Conservation (phyloP, 768 basidiomycete species). For the Boletus sp. region DNA sequence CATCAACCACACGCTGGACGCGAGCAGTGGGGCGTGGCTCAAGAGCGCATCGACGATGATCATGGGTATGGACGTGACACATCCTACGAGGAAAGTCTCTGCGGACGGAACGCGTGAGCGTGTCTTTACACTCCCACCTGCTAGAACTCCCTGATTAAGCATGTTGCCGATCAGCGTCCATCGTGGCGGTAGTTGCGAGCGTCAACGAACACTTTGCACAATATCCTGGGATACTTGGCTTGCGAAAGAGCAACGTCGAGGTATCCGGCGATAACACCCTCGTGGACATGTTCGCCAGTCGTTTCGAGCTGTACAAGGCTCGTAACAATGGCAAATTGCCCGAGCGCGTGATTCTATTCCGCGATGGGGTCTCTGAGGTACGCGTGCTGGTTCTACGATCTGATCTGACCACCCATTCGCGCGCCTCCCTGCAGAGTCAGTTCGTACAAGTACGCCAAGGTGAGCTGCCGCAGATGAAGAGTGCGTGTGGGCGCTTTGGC, state of each 20-base stretch:
- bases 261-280: conserved; percentile 42
- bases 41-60: conserved; percentile 47
- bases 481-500: conserved; percentile 41
- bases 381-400: conserved; percentile 3
- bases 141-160: not conserved
- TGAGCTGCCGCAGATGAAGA: conserved; percentile 41
- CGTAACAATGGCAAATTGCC: conserved; percentile 39
- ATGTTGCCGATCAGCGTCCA: conserved; percentile 34
- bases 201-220: conserved; percentile 45
- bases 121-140: not conserved
- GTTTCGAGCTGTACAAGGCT: conserved; percentile 38
- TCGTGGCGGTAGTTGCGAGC: conserved; percentile 55
- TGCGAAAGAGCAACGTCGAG: conserved; percentile 66
- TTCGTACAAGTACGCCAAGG: conserved; percentile 42
- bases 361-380: conserved; percentile 82
- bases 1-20: conserved; percentile 47
- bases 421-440: conserved; percentile 38
- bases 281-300: conserved; percentile 46
- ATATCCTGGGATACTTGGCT: conserved; percentile 46
- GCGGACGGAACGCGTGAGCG: conserved; percentile 43
- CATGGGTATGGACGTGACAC: conserved; percentile 67
- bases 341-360: conserved; percentile 45
- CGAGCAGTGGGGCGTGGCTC: conserved; percentile 40
- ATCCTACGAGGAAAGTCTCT: conserved; percentile 63
- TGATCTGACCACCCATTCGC: not conserved